Base-by-base conservation (phyloP, 192 early-diverging fungal genomes). In the Coemansia sp. region DNA sequence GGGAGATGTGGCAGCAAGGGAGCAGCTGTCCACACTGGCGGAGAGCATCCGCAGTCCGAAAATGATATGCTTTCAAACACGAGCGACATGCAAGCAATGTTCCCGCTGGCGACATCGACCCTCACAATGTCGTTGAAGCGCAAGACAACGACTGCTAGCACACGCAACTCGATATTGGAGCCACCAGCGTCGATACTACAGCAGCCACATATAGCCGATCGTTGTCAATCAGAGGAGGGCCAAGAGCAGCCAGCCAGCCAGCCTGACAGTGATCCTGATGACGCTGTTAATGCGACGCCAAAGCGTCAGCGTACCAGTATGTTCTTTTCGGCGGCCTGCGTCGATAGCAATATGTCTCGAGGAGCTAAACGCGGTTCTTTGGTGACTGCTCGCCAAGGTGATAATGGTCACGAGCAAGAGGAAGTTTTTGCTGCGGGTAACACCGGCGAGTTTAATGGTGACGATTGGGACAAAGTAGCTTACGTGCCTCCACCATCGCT, bases 401-500 rank as follows among this genome's bases (percentile, higher is more conserved):
- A 61, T 24, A 16, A 31, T 37, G 21, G 16, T 33, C 17, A 29
- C 33, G 24, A 29, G 14, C 27, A 63, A 45, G 9, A 45, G 48
- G 19, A 17, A 37, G 35, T 17, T 13, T 8, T 29, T 19, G 60
- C 19, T 21, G 19, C 48, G 29, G 41, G 19, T 31, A 10, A 17
- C 66, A 17, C 8, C 14, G 16, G 19, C 29, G 21, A 19, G 7
- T 44, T 36, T 35, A 27, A 59, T 29, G 57, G 31, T 17, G 27
- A 59, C 16, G 59, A 39, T 9, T 63, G 63, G 40, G 72, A 77
- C 5, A 62, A 61, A 0, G 63, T 78, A 11, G 44, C 66, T 16
- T 75, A 77, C 63, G 67, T 37, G 3, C 75, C 79, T 13, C 68
- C 72, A 13, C 76, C 76, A 3, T 78, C 81, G 19, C 67, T 75